Base-by-base conservation (phyloP, 2,329 filamentous ascomycete genomes). In the Diaporthe eres region DNA sequence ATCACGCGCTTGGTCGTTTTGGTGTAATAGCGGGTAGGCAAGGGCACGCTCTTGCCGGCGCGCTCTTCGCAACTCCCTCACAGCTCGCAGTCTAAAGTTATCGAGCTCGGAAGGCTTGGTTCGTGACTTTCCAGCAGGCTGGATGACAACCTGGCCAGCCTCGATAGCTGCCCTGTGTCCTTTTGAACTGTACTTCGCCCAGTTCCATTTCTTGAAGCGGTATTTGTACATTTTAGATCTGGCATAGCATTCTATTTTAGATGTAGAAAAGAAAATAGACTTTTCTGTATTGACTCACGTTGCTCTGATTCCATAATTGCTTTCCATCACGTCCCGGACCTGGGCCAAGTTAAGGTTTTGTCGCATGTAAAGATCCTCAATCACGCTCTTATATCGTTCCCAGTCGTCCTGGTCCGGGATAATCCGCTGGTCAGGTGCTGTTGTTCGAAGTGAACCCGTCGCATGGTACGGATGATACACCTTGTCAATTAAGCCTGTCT, bases 131-230 rank as follows among this genome's bases (percentile, higher is more conserved):
- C 51, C 51, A 55, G 22, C 8, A 13, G 25, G 51, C 25, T 55
- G 51, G 19, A 28, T 5, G 51, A 28, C 25, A 28, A 55, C 51
- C 25, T 55, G 25, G 13, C 51, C 51, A 55, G 51, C n/a, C 25
- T 55, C 51, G 19, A 55, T 15, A 25, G 51, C 51, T 28, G 51
- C 25, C 17, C 51, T 55, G 51, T 55, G 51, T 17, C 25, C 51
- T 25, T 55, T 55, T 17, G 51, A 55, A 17, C 51, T 55, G 25
- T 55, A 31, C 25, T 55, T 55, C 13, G 51, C 51, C 51, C 51
- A 55, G 25, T 55, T 55, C 51, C 51, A 55, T 55, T 55, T 55
- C 51, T 55, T 55, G 51, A 55, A 55, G n/a, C 51, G 51, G 19
- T 55, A 31, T 31, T 55, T 55, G 15, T 55, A 55, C 51, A 55